phyloP scores from a whole-genome alignment of 306 rosid genomes.

The Carpinus viminea region DNA sequence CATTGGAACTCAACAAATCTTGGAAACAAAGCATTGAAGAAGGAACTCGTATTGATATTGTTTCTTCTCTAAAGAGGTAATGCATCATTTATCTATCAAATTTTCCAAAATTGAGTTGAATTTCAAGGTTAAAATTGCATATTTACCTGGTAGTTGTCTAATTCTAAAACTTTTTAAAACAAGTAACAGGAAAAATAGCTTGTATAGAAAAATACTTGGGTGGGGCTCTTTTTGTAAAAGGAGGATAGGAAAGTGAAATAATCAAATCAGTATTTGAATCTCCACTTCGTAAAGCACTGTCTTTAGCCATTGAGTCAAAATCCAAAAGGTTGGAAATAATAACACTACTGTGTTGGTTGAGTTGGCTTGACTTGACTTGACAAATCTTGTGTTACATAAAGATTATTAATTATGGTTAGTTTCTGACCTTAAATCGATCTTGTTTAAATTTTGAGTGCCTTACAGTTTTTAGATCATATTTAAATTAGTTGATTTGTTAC shows the following conservation, averaged over 20 bases:
- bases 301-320: neutral
- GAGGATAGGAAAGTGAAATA: neutral
- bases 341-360: neutral
- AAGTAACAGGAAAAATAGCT: neutral
- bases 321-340: neutral
- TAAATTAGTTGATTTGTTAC: slow-evolving; percentile 1
- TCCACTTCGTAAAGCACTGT: neutral
- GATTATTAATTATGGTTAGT: no score
- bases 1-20: slow-evolving; percentile 65
- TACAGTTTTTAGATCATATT: neutral
- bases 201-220: neutral
- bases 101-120: slow-evolving; percentile 13
- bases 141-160: neutral
- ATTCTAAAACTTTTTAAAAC: slow-evolving; percentile 1
- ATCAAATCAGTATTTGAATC: neutral
- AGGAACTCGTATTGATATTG: slow-evolving; percentile 61
- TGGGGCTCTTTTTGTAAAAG: neutral
- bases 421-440: neutral
- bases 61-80: slow-evolving; percentile 73
- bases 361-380: no score
- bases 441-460: neutral
- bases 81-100: slow-evolving; percentile 4
- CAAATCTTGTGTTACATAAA: no score
- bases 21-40: slow-evolving; percentile 55
- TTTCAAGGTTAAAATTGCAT: slow-evolving; percentile 7